These are phyloP conservation scores for Dothideomycetes sp. DNA, from an alignment of 2,329 filamentous ascomycete species.

Conservation along the genomic window DNA sequence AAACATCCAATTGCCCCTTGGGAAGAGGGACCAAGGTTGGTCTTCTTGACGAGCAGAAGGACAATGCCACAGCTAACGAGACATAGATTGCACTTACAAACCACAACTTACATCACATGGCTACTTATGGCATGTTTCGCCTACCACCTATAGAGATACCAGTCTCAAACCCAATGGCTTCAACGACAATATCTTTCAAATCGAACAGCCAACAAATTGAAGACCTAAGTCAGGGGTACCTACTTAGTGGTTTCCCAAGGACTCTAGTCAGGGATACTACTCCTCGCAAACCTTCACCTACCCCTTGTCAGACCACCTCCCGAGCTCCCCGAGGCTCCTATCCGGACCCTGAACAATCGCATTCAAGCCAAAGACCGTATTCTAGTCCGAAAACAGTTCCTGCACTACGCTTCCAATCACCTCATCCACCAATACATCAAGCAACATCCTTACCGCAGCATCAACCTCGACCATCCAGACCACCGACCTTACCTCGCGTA, in stretches of 20 bases:
- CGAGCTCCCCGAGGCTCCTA: too few species aligned
- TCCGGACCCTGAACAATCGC: too few species aligned
- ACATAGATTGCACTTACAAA: not conserved
- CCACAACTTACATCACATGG: not conserved
- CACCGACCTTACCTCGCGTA: too few species aligned
- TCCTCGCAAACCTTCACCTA: too few species aligned
- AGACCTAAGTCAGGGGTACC: not conserved
- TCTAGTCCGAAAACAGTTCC: too few species aligned
- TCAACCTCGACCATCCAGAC: too few species aligned
- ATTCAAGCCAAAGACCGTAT: too few species aligned
- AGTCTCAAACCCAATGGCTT: constrained; percentile 1
- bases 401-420: too few species aligned
- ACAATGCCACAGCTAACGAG: not conserved
- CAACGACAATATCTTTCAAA: not conserved
- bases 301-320: too few species aligned
- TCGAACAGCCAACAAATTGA: not conserved
- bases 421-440: too few species aligned
- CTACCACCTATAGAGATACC: not conserved
- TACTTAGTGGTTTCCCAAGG: constrained; percentile 4
- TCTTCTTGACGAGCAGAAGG: too few species aligned
- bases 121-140: not conserved
- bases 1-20: not conserved
- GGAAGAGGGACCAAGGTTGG: not conserved
- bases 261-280: not conserved
- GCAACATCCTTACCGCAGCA: too few species aligned